phyloP scores from a whole-genome alignment of 129 eudicot species.

The Flaveria linearis region DNA sequence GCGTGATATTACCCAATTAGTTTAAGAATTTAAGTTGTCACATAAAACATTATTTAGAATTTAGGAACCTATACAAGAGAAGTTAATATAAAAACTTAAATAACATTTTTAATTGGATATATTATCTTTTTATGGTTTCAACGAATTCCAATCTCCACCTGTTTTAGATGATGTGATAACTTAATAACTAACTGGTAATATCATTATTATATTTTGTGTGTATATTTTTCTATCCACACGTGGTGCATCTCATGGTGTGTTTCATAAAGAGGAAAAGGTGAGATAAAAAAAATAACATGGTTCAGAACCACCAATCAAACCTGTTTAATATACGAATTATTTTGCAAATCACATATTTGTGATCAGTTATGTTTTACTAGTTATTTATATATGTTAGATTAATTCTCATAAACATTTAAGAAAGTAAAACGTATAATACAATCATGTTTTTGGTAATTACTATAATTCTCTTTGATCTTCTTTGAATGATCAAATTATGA shows the following conservation, averaged over 20 bases:
- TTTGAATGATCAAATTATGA: too few species aligned
- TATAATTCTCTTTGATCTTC: too few species aligned
- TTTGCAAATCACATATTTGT: too few species aligned
- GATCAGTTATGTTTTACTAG: too few species aligned
- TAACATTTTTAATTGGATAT: background rate
- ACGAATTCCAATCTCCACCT: background rate
- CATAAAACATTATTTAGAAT: too few species aligned
- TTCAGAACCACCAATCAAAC: slow-evolving; percentile 1
- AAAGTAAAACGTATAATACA: too few species aligned
- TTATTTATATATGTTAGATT: too few species aligned
- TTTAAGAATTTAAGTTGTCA: too few species aligned
- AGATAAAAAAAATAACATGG: background rate
- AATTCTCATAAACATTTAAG: too few species aligned
- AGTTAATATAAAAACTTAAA: background rate
- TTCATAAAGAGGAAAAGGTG: background rate
- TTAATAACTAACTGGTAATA: background rate
- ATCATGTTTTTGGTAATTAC: too few species aligned
- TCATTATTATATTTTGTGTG: background rate
- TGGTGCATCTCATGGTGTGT: background rate
- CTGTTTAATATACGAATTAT: background rate
- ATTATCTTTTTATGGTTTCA: background rate
- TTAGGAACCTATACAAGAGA: background rate
- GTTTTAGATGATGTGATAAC: background rate
- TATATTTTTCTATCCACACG: background rate
- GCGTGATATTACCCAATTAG: too few species aligned